A percentile compares a stretch with the other conserved stretches of the same genome.
Evolutionary conservation across 2,329 filamentous ascomycete genomes (phyloP).

Genomic region (Metarhizium album): DNA sequence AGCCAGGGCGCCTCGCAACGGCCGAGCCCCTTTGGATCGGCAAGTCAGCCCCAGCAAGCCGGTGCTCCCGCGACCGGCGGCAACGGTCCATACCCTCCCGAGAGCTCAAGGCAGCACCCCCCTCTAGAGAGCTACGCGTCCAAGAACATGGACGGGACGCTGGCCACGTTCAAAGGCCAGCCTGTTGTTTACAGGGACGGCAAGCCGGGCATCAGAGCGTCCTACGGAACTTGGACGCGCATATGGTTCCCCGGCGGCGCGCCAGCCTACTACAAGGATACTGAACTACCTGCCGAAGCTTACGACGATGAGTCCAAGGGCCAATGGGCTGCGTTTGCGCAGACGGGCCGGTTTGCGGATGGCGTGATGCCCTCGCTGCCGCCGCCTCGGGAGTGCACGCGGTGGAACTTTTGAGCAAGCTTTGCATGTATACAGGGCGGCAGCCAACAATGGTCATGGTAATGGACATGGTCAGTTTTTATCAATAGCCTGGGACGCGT

Average conservation of each 20-base stretch:
- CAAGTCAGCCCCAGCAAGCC: conserved; percentile 7
- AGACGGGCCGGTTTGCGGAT: conserved; percentile 57
- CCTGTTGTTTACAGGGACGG: conserved; percentile 46
- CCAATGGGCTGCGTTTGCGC: conserved; percentile 53
- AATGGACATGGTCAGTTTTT: background rate
- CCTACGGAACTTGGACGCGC: conserved; percentile 46
- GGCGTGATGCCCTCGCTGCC: conserved; percentile 67
- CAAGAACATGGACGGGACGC: conserved; percentile 29
- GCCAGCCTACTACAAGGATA: conserved; percentile 51
- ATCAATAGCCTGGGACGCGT: background rate
- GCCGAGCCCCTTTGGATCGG: conserved; percentile 16
- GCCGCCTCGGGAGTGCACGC: conserved; percentile 64
- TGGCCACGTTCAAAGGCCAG: conserved; percentile 53
- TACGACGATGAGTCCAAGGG: conserved; percentile 51
- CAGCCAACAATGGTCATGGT: background rate
- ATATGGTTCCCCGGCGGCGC: conserved; percentile 68
- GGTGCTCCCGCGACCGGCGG: conserved; percentile 4
- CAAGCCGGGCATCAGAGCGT: conserved; percentile 37
- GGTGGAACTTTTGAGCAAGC: conserved; percentile 54
- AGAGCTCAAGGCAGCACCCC: conserved; percentile 34
- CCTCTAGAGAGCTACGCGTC: conserved; percentile 32
- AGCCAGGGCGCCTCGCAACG: conserved; percentile 11
- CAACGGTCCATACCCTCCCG: conserved; percentile 32
- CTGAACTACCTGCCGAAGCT: conserved; percentile 43
- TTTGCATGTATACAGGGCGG: background rate